These are phyloP conservation scores for Leucoagaricus sp. DNA, from an alignment of 1,284 basidiomycete species.

Conservation along the genomic window DNA sequence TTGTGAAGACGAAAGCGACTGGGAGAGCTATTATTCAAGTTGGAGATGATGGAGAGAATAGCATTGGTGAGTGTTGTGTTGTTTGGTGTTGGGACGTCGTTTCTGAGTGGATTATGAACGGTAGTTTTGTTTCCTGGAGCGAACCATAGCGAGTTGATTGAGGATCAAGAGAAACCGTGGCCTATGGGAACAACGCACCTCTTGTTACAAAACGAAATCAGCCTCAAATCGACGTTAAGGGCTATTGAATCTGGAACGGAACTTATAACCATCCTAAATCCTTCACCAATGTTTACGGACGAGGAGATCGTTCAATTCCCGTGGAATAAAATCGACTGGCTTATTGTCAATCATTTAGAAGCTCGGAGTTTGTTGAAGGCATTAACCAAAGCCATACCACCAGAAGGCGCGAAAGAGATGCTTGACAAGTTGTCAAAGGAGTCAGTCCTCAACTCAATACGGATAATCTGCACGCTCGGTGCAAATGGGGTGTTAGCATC, in stretches of 20 bases:
- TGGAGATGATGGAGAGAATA: slow-evolving; percentile 54
- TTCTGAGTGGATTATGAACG: background rate
- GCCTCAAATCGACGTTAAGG: slow-evolving; percentile 39
- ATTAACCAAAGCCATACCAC: slow-evolving; percentile 14
- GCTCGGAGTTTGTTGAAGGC: slow-evolving; percentile 37
- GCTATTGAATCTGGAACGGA: slow-evolving; percentile 27
- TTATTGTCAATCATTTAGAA: slow-evolving; percentile 57
- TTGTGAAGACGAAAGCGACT: slow-evolving; percentile 41
- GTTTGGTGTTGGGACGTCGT: background rate
- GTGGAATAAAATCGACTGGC: slow-evolving; percentile 52
- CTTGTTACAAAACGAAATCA: slow-evolving; percentile 62
- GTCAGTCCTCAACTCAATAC: slow-evolving; percentile 33
- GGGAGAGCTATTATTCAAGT: slow-evolving; percentile 62
- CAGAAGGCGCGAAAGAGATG: slow-evolving; percentile 8
- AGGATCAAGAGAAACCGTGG: slow-evolving; percentile 24
- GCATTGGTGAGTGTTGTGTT: slow-evolving; percentile 46
- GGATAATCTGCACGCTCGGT: slow-evolving; percentile 58
- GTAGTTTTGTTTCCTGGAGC: slow-evolving; percentile 58
- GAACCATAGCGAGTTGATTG: slow-evolving; percentile 43
- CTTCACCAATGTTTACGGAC: slow-evolving; percentile 51
- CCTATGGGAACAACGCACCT: slow-evolving; percentile 44
- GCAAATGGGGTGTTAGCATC: slow-evolving; percentile 47
- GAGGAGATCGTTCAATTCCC: slow-evolving; percentile 43
- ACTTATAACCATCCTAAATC: slow-evolving; percentile 50
- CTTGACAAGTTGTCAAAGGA: slow-evolving; percentile 20